Evolutionary conservation across 306 rosid genomes (phyloP).

Genomic region (Rosa rugosa): DNA sequence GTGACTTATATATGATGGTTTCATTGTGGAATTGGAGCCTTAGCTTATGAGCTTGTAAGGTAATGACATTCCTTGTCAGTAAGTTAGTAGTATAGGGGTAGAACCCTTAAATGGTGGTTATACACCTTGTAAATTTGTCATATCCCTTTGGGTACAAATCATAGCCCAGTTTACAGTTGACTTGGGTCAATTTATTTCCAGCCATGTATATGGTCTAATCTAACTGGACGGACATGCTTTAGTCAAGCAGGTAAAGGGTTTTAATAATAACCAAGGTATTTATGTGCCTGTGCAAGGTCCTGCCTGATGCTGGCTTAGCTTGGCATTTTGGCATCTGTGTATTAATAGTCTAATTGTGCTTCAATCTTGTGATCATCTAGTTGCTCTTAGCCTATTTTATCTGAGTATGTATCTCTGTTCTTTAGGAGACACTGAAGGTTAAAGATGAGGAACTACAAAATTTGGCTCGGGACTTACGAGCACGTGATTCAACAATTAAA

Average conservation of each 20-base stretch:
- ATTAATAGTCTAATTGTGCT: slow-evolving; percentile 7
- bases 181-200: not conserved
- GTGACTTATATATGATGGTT: not conserved
- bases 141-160: not conserved
- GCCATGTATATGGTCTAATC: not conserved
- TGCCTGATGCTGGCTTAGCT: slow-evolving; percentile 10
- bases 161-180: not conserved
- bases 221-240: not conserved
- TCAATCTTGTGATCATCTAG: not conserved
- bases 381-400: slow-evolving; percentile 23
- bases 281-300: not conserved
- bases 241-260: not conserved
- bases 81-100: not conserved
- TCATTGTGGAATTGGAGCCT: not conserved
- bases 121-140: not conserved
- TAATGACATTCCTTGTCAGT: not conserved
- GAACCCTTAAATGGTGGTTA: not conserved
- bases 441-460: slow-evolving; percentile 96
- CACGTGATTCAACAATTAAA: slow-evolving; percentile 92
- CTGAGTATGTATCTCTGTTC: slow-evolving; percentile 22
- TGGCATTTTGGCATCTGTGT: not conserved
- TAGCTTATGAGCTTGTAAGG: not conserved
- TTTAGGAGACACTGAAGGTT: slow-evolving; percentile 86
- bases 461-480: slow-evolving; percentile 88
- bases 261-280: not conserved